Base-by-base conservation (phyloP, 768 basidiomycete species). In the Trametes coccinea region DNA sequence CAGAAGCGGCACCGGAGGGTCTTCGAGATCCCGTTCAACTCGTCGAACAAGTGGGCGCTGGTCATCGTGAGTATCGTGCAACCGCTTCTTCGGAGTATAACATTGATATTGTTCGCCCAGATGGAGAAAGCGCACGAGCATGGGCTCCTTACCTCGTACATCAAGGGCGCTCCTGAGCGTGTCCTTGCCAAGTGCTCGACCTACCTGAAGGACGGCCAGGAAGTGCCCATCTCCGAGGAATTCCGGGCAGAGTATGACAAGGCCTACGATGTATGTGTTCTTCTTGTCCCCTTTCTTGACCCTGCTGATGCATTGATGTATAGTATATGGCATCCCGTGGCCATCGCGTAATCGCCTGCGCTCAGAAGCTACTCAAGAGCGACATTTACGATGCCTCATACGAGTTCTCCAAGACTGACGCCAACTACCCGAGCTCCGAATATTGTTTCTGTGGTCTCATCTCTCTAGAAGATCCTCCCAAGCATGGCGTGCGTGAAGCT, bases 311-410 rank as follows among this genome's bases (percentile, higher is more conserved):
- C n/a, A 4, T 11, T 5, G 29, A 13, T 49, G 8, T n/a, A 40
- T 62, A 88, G 85, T 89, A 89, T 71, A 89, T 89, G 87, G 86
- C 87, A 0, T 87, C 86, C n/a, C 78, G 87, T 61, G 87, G 87
- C 16, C 87, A 89, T 69, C 84, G 87, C 44, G 87, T 87, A 47
- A 89, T 89, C 58, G 87, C 85, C n/a, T 87, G 85, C 67, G 87
- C 87, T 2, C 86, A 87, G 65, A 70, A 72, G 16, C 79, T 86
- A 16, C 82, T 88, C 50, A 76, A 82, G 2, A 77, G 75, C 40
- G 77, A 80, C 29, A 60, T 75, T 63, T 88, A 83, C 67, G 78
- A 82, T 4, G 64, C 59, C 8, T 73, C 77, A 60, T 78, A 80
- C 60, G 67, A 75, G 1, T 89, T 89, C 73, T 81, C 84, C 8